These are phyloP conservation scores for Raphanus hybrid DNA, from an alignment of 441 rosid genomes.

Conservation along the genomic window DNA sequence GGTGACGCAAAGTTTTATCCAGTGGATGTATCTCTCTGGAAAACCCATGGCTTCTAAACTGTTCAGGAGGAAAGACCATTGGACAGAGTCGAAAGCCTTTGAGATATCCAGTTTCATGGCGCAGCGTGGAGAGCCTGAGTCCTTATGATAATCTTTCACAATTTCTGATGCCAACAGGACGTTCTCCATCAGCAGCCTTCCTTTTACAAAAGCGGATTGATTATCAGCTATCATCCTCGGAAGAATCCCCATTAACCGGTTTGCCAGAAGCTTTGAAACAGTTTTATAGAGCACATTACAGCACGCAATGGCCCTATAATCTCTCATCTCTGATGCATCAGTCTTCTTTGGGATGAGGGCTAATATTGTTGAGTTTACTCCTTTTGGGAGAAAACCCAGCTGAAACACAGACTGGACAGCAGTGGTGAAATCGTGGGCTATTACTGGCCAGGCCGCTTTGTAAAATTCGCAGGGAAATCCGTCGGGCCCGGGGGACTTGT, in stretches of 20 bases:
- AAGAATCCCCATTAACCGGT: background rate
- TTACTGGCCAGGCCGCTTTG: background rate
- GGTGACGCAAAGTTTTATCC: background rate
- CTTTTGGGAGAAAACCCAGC: background rate
- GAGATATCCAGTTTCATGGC: background rate
- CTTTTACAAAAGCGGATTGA: background rate
- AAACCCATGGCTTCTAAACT: background rate
- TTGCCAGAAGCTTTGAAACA: background rate
- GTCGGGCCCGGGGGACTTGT: background rate
- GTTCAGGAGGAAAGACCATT: background rate
- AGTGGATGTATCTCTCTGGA: background rate
- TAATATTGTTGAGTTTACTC: background rate
- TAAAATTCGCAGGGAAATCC: background rate
- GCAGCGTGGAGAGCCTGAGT: background rate
- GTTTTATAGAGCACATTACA: background rate
- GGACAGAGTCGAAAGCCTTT: background rate
- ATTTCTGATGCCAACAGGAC: background rate
- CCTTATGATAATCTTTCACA: background rate
- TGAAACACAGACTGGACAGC: background rate
- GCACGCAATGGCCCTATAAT: background rate
- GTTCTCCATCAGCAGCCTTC: background rate
- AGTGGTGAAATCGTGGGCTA: background rate
- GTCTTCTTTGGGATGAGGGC: background rate
- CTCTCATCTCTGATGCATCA: background rate
- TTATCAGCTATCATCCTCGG: background rate